phyloP scores from a whole-genome alignment of 495 filamentous ascomycete species.

The Podospora sp. region DNA sequence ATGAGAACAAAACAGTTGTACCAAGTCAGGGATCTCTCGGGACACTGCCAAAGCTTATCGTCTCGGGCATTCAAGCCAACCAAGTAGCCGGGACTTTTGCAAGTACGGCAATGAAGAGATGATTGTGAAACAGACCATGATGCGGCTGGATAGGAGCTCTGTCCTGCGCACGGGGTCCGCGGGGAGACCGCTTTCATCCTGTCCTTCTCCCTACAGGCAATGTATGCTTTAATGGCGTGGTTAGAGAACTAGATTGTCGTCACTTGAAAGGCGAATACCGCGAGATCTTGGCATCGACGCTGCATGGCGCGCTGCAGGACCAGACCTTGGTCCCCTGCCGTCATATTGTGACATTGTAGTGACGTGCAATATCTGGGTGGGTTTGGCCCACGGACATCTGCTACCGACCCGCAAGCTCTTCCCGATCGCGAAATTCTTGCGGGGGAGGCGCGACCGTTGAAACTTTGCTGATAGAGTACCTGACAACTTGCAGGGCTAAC shows the following conservation, averaged over 20 bases:
- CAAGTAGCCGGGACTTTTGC: background rate
- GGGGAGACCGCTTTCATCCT: background rate
- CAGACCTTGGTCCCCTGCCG: background rate
- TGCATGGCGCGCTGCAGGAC: constrained; percentile 3
- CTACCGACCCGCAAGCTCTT: background rate
- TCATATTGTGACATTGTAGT: constrained; percentile 4
- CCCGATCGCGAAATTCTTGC: constrained; percentile 5
- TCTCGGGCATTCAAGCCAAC: background rate
- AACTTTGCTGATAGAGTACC: background rate
- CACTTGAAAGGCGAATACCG: background rate
- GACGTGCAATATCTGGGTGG: background rate
- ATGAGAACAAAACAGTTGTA: constrained; percentile 5
- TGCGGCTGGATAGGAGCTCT: too few species aligned
- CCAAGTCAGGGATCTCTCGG: background rate
- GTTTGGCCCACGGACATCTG: background rate
- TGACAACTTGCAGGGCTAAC: background rate
- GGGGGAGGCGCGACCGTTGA: background rate
- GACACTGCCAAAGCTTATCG: background rate
- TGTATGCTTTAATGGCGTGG: background rate
- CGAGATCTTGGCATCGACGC: constrained; percentile 5
- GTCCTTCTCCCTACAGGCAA: background rate
- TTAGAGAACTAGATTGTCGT: background rate
- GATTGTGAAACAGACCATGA: background rate
- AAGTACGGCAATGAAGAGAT: background rate
- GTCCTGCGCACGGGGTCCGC: background rate